phyloP scores from a whole-genome alignment of 2,329 filamentous ascomycete genomes.

The Myriosclerotinia curreyana region DNA sequence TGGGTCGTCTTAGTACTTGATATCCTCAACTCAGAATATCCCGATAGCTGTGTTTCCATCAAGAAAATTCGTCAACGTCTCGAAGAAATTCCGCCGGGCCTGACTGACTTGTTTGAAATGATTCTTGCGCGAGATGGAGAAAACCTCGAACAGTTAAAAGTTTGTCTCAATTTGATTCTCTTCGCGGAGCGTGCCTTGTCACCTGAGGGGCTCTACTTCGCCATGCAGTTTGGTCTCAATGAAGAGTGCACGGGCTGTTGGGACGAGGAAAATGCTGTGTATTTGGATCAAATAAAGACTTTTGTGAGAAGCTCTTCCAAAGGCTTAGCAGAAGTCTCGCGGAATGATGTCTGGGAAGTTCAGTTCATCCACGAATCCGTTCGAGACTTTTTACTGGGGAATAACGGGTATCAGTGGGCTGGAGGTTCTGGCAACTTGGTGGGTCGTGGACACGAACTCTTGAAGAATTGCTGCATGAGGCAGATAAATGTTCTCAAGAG shows the following conservation, averaged over 20 bases:
- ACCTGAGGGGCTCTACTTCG: conserved; percentile 32
- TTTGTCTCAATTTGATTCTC: conserved; percentile 54
- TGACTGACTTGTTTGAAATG: conserved; percentile 28
- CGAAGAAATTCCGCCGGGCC: conserved; percentile 37
- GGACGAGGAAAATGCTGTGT: conserved; percentile 31
- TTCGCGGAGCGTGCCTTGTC: conserved; percentile 42
- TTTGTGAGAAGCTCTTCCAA: conserved; percentile 44
- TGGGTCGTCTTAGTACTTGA: conserved; percentile 32
- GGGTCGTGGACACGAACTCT: conserved; percentile 12
- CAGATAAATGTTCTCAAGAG: conserved; percentile 26
- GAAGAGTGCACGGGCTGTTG: conserved; percentile 25
- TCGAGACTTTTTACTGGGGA: conserved; percentile 43
- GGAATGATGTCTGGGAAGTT: conserved; percentile 36
- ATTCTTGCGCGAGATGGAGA: conserved; percentile 43
- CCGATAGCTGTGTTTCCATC: conserved; percentile 31
- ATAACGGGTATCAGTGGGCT: conserved; percentile 32
- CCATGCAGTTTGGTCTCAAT: conserved; percentile 26
- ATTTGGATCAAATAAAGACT: conserved; percentile 37
- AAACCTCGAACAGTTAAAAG: conserved; percentile 43
- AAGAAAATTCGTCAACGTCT: conserved; percentile 39
- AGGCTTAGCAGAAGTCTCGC: conserved; percentile 43
- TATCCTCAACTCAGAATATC: conserved; percentile 46
- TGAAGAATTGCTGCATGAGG: conserved; percentile 29
- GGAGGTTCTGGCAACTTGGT: conserved; percentile 27
- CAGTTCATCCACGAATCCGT: conserved; percentile 45